phyloP scores from a whole-genome alignment of 2,329 filamentous ascomycete species.

The Lecanosticta acicola region DNA sequence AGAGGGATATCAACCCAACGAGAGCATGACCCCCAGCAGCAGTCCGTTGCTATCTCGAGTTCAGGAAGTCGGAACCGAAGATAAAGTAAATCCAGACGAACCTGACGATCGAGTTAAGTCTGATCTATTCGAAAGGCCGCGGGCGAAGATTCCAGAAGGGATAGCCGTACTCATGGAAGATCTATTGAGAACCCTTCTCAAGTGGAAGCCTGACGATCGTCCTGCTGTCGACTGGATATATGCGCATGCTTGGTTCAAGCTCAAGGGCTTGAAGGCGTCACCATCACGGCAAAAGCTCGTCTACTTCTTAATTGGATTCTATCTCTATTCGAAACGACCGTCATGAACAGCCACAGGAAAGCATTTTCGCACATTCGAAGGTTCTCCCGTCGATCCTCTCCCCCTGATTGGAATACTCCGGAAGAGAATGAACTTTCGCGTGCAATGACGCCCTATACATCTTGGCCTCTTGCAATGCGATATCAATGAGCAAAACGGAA shows the following conservation, averaged over 20 bases:
- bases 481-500: conserved; percentile 33
- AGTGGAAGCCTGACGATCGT: not conserved
- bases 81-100: not conserved
- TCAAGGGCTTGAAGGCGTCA: not conserved
- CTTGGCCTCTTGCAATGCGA: not conserved
- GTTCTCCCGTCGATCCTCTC: no score
- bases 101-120: not conserved
- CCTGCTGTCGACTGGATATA: not conserved
- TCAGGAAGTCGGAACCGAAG: not conserved
- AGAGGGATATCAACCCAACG: not conserved
- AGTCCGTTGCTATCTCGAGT: not conserved
- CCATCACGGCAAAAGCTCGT: no score
- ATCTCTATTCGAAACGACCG: no score
- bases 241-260: not conserved
- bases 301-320: no score
- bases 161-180: not conserved
- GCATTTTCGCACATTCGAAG: no score
- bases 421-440: no score
- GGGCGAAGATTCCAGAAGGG: not conserved
- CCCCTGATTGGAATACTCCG: no score
- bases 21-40: not conserved
- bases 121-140: not conserved
- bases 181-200: not conserved
- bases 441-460: no score
- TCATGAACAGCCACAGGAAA: no score